A percentile compares a stretch with the other conserved stretches of the same genome.
phyloP scores from a whole-genome alignment of 2,329 filamentous ascomycete species.

The Bipolaris oryzae region DNA sequence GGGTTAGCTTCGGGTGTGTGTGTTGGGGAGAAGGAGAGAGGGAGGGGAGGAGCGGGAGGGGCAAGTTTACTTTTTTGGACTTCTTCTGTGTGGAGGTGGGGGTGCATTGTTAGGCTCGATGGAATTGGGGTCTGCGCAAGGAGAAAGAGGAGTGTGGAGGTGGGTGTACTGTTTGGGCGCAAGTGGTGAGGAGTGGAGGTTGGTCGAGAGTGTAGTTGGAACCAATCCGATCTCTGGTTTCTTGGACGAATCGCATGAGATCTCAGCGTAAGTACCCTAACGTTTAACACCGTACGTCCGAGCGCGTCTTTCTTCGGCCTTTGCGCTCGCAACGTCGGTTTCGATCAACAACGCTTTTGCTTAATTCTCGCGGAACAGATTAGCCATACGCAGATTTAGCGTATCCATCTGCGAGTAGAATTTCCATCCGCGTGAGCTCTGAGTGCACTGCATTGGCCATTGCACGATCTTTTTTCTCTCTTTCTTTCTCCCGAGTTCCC shows the following conservation, averaged over 20 bases:
- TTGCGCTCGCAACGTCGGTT: conserved; percentile 4
- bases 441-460: not conserved
- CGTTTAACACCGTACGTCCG: conserved; percentile 17
- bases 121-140: not conserved
- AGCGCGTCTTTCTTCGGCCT: conserved; percentile 23
- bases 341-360: not conserved
- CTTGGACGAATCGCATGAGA: conserved; percentile 26
- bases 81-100: conserved; percentile 91
- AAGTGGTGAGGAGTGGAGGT: not conserved
- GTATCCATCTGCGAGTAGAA: not conserved
- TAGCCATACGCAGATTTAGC: not conserved
- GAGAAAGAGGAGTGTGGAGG: not conserved
- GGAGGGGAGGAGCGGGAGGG: too few relatives aligned
- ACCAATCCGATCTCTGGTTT: conserved; percentile 1
- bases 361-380: not conserved
- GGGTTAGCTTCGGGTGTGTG: conserved; percentile 8
- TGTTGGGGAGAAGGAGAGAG: not conserved
- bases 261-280: conserved; percentile 26
- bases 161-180: not conserved
- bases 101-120: conserved; percentile 75
- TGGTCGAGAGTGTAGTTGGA: conserved; percentile 15
- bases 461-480: conserved; percentile 6
- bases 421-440: not conserved
- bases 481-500: conserved; percentile 28
- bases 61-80: conserved; percentile 71